Percentiles rank a stretch among this genome's conserved stretches.
Evolutionary conservation across 495 filamentous ascomycete species (phyloP).

Genomic region (Aspergillus ostianus): DNA sequence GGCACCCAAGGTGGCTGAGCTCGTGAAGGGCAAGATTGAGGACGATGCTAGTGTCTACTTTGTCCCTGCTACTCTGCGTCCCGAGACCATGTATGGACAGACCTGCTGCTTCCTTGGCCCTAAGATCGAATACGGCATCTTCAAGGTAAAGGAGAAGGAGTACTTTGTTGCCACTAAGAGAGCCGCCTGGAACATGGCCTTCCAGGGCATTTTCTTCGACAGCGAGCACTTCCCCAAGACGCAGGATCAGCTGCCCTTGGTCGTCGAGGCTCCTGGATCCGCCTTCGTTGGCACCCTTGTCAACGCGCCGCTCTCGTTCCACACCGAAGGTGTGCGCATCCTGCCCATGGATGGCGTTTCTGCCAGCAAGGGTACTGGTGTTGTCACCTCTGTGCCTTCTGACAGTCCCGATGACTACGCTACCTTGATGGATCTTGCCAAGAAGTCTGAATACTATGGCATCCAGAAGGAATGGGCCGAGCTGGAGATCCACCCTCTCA

Average conservation of each 20-base stretch:
- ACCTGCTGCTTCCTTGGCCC: constrained; percentile 94
- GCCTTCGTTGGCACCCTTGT: constrained; percentile 82
- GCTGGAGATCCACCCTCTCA: constrained; percentile 81
- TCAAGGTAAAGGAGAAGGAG: constrained; percentile 77
- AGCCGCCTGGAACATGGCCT: constrained; percentile 93
- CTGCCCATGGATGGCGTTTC: constrained; percentile 94
- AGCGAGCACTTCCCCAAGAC: constrained; percentile 71
- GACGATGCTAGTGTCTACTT: constrained; percentile 81
- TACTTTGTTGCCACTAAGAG: constrained; percentile 84
- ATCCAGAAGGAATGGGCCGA: constrained; percentile 98
- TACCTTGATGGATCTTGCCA: constrained; percentile 80
- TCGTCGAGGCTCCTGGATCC: constrained; percentile 70
- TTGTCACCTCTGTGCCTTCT: constrained; percentile 92
- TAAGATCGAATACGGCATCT: constrained; percentile 86
- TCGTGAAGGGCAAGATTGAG: constrained; percentile 75
- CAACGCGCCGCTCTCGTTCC: constrained; percentile 85
- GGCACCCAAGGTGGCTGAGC: constrained; percentile 65
- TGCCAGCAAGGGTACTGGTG: constrained; percentile 90
- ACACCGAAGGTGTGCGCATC: constrained; percentile 77
- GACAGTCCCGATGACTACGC: constrained; percentile 96
- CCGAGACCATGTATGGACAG: constrained; percentile 99
- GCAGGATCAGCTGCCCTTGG: constrained; percentile 47
- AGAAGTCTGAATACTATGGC: constrained; percentile 96
- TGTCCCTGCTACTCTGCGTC: constrained; percentile 85
- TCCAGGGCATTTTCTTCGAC: constrained; percentile 78